Conservation (phyloP, 768 basidiomycete genomes). For the Suillus subalutaceus region DNA sequence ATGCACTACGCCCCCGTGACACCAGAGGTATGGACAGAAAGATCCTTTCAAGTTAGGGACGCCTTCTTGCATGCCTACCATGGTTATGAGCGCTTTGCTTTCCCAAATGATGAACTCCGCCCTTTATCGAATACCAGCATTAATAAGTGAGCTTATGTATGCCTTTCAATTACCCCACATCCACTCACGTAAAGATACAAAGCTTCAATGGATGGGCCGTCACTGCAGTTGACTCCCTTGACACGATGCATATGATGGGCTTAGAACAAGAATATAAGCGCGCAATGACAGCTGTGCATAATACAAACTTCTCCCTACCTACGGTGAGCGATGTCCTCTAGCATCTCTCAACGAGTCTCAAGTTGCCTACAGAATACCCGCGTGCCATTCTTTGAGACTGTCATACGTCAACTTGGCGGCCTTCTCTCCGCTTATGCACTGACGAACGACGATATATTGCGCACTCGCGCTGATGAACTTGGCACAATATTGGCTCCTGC, state of each 20-base stretch:
- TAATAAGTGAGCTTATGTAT: constrained; percentile 49
- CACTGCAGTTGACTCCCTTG: constrained; percentile 79
- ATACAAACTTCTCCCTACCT: constrained; percentile 51
- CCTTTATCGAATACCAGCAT: constrained; percentile 51
- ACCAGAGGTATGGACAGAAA: constrained; percentile 48
- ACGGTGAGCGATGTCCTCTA: constrained; percentile 35
- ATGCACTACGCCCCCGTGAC: constrained; percentile 30
- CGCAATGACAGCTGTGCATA: constrained; percentile 56
- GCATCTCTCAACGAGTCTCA: background rate
- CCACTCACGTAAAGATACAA: background rate
- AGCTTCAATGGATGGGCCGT: constrained; percentile 86
- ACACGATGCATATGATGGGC: constrained; percentile 84
- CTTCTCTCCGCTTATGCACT: constrained; percentile 83
- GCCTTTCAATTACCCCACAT: constrained; percentile 5
- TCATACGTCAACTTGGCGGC: constrained; percentile 90
- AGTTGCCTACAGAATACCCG: constrained; percentile 30
- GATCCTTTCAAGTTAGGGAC: constrained; percentile 57
- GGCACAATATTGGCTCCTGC: constrained; percentile 70
- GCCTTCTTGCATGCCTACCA: constrained; percentile 72
- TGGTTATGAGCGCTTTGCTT: constrained; percentile 64
- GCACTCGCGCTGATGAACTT: constrained; percentile 77
- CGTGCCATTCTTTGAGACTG: constrained; percentile 78
- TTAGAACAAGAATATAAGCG: constrained; percentile 69
- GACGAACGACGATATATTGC: constrained; percentile 60
- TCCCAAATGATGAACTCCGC: constrained; percentile 63